A percentile compares a stretch with the other conserved stretches of the same genome.
phyloP scores from a whole-genome alignment of 1,284 basidiomycete species.

The Malassezia obtusa region DNA sequence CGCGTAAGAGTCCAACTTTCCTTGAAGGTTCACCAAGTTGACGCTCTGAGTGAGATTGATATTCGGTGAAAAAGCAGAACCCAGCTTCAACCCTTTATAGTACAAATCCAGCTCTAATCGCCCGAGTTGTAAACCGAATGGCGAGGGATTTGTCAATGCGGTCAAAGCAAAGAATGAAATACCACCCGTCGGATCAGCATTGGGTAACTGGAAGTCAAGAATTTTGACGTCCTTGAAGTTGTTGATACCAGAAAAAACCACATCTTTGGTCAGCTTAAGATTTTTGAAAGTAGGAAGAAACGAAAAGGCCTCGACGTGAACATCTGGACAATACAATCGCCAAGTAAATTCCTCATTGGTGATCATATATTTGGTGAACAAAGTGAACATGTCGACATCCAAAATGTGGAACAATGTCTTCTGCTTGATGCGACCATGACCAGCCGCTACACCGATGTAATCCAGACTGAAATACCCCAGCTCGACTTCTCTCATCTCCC shows the following conservation, averaged over 20 bases:
- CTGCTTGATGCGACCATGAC: slow-evolving; percentile 48
- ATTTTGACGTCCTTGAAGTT: slow-evolving; percentile 59
- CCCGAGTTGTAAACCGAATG: slow-evolving; percentile 63
- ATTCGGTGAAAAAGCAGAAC: slow-evolving; percentile 52
- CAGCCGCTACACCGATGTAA: slow-evolving; percentile 42
- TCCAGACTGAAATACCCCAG: slow-evolving; percentile 39
- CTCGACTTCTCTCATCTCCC: slow-evolving; percentile 34
- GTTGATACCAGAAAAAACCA: slow-evolving; percentile 56
- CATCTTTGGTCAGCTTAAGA: slow-evolving; percentile 30
- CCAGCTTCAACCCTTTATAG: slow-evolving; percentile 58
- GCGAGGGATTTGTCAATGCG: slow-evolving; percentile 60
- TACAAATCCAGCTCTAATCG: slow-evolving; percentile 60
- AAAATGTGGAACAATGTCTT: slow-evolving; percentile 44
- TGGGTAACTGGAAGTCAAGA: slow-evolving; percentile 62
- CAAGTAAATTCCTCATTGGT: slow-evolving; percentile 63
- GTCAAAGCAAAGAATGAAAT: slow-evolving; percentile 60
- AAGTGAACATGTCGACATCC: slow-evolving; percentile 39
- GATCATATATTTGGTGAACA: slow-evolving; percentile 54
- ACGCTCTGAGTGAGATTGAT: slow-evolving; percentile 49
- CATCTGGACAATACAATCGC: slow-evolving; percentile 56
- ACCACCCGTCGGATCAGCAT: slow-evolving; percentile 61
- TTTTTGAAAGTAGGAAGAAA: slow-evolving; percentile 40
- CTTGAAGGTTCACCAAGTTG: slow-evolving; percentile 59
- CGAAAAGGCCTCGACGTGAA: slow-evolving; percentile 60
- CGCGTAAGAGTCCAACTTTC: slow-evolving; percentile 57